Conservation (phyloP, 2,329 filamentous ascomycete genomes). For the Exophiala sideris region DNA sequence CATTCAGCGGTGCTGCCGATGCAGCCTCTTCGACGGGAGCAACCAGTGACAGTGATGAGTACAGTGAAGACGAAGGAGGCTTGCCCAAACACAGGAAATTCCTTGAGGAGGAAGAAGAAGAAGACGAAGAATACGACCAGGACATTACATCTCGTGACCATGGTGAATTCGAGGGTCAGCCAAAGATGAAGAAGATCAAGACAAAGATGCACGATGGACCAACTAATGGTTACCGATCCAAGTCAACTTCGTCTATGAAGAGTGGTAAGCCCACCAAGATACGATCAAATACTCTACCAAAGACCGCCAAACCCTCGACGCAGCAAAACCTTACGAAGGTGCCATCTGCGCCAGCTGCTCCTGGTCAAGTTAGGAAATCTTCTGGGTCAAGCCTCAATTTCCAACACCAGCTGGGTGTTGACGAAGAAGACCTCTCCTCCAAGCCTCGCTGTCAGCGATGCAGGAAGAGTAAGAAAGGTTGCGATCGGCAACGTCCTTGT, state of each 20-base stretch:
- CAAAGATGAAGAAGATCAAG: conserved; percentile 54
- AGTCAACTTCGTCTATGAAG: conserved; percentile 26
- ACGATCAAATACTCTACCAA: conserved; percentile 33
- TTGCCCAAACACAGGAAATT: conserved; percentile 49
- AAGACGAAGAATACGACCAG: conserved; percentile 51
- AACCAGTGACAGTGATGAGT: conserved; percentile 69
- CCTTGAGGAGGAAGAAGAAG: conserved; percentile 56
- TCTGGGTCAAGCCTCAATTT: conserved; percentile 59
- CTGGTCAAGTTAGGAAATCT: conserved; percentile 55
- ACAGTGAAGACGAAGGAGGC: conserved; percentile 59
- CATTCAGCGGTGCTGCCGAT: conserved; percentile 85
- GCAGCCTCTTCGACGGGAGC: conserved; percentile 79
- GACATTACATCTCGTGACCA: conserved; percentile 43
- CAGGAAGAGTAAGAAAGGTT: conserved; percentile 99
- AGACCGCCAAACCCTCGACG: conserved; percentile 48
- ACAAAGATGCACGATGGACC: conserved; percentile 36
- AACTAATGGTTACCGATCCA: conserved; percentile 20
- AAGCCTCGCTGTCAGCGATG: conserved; percentile 97
- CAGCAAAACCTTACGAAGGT: conserved; percentile 32
- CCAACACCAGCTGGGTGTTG: conserved; percentile 60
- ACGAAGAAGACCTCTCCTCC: conserved; percentile 87
- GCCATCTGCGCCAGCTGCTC: conserved; percentile 47
- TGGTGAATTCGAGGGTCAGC: conserved; percentile 42
- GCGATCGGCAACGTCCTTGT: conserved; percentile 92
- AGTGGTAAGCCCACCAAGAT: conserved; percentile 34